Conservation (phyloP, 78 protist species). For the Blattamonas nauphoetae region DNA sequence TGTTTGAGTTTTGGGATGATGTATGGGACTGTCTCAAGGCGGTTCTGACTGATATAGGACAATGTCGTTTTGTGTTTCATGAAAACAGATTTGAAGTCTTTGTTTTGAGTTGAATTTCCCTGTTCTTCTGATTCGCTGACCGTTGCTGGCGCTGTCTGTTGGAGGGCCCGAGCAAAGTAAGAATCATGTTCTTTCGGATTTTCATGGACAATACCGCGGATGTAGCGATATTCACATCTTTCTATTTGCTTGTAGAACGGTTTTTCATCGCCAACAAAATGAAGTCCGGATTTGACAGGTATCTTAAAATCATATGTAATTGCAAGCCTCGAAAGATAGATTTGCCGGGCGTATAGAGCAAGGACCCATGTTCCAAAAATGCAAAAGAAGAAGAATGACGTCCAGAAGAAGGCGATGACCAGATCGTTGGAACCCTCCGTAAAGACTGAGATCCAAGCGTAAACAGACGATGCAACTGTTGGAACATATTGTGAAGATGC, state of each 20-base stretch:
- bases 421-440: background rate
- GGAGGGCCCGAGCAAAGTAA: no score
- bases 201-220: background rate
- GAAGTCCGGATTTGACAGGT: background rate
- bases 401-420: background rate
- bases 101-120: no score
- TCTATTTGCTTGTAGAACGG: background rate
- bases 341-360: background rate
- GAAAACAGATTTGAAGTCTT: no score
- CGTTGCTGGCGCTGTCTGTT: no score
- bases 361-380: background rate
- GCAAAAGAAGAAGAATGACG: background rate
- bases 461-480: background rate
- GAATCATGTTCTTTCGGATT: no score
- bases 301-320: background rate
- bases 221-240: background rate
- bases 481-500: background rate
- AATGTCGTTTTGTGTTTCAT: no score
- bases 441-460: background rate
- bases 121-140: background rate
- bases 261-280: background rate
- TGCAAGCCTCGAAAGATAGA: background rate
- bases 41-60: no score
- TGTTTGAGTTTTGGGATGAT: background rate
- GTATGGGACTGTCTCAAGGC: no score